Conservation (phyloP, 2,329 filamentous ascomycete species). For the Pezicula neosporulosa region DNA sequence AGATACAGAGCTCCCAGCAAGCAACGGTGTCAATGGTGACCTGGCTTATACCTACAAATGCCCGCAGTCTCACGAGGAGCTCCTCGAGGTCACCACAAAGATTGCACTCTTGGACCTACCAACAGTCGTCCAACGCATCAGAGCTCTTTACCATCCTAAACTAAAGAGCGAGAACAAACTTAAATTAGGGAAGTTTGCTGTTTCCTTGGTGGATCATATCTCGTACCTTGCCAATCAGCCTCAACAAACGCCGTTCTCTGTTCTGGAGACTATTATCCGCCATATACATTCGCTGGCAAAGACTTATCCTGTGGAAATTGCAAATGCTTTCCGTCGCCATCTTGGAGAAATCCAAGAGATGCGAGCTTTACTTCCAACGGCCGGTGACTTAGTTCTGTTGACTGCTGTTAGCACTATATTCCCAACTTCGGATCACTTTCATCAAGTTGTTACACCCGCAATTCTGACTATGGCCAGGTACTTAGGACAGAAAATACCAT, state of each 20-base stretch:
- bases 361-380: constrained; percentile 50
- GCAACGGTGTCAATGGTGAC: constrained; percentile 40
- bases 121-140: constrained; percentile 81
- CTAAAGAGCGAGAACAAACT: constrained; percentile 81
- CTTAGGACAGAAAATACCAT: constrained; percentile 72
- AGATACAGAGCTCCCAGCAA: constrained; percentile 34
- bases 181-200: constrained; percentile 68
- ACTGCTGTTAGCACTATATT: constrained; percentile 83
- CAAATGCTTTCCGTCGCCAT: constrained; percentile 72
- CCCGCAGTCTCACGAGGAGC: constrained; percentile 71
- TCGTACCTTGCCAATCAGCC: constrained; percentile 41
- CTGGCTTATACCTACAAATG: constrained; percentile 85
- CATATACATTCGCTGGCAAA: constrained; percentile 93
- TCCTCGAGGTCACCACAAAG: constrained; percentile 61
- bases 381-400: constrained; percentile 76
- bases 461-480: constrained; percentile 82
- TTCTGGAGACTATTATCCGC: constrained; percentile 77
- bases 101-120: constrained; percentile 65
- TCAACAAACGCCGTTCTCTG: constrained; percentile 54
- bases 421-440: constrained; percentile 95
- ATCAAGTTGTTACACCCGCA: constrained; percentile 88
- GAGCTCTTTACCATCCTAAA: constrained; percentile 88
- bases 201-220: constrained; percentile 61
- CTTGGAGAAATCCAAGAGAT: constrained; percentile 52
- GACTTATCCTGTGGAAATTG: constrained; percentile 75